These are phyloP conservation scores for Ascochyta fabae DNA, from an alignment of 2,329 filamentous ascomycete genomes.

Conservation along the genomic window DNA sequence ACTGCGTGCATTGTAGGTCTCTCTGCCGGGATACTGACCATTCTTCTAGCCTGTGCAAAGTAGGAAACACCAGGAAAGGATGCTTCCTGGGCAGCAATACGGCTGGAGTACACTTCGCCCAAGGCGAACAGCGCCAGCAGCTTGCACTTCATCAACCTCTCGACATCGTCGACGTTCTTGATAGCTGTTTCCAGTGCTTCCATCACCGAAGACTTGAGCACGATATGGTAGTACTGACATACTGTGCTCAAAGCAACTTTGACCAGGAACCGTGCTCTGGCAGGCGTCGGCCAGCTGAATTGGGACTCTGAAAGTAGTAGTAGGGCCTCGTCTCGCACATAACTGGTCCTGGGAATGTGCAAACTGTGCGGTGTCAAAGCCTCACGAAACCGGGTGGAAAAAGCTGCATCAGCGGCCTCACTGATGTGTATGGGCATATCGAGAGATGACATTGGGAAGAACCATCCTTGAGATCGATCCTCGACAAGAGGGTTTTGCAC, in stretches of 20 bases:
- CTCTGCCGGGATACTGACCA: constrained; percentile 52
- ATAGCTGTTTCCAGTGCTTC: constrained; percentile 50
- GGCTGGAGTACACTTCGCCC: constrained; percentile 55
- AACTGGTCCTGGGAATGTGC: constrained; percentile 46
- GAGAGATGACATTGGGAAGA: constrained; percentile 38
- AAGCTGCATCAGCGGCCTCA: constrained; percentile 48
- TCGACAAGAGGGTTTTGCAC: constrained; percentile 45
- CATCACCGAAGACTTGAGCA: constrained; percentile 49
- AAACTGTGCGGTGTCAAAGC: constrained; percentile 28
- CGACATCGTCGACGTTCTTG: constrained; percentile 43
- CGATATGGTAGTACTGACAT: constrained; percentile 52
- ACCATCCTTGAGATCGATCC: constrained; percentile 44
- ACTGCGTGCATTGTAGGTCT: constrained; percentile 54
- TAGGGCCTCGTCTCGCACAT: constrained; percentile 42
- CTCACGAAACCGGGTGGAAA: constrained; percentile 48
- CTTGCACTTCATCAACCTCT: constrained; percentile 49
- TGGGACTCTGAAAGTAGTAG: constrained; percentile 44
- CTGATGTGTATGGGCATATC: constrained; percentile 47
- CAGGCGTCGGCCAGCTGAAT: constrained; percentile 50
- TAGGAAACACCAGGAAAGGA: constrained; percentile 55
- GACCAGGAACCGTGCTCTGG: constrained; percentile 48
- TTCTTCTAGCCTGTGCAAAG: constrained; percentile 51
- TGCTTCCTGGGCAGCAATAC: constrained; percentile 42
- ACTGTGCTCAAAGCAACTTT: constrained; percentile 53
- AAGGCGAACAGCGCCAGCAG: constrained; percentile 56